phyloP scores from a whole-genome alignment of 768 basidiomycete genomes.

The Suillus fuscotomentosus region DNA sequence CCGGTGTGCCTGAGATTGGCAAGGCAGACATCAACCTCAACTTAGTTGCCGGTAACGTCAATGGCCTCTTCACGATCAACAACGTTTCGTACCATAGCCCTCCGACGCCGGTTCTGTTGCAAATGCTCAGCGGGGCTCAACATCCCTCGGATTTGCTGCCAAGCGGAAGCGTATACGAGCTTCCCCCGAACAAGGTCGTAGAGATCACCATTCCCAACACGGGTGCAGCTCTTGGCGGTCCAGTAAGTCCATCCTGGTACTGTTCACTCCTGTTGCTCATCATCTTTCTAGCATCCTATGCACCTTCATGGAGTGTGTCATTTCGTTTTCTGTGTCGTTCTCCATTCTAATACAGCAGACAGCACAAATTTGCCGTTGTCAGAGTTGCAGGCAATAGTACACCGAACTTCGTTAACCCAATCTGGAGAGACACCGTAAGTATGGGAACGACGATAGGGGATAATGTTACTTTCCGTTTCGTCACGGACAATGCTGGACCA shows the following conservation, averaged over 20 bases:
- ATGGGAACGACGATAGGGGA: slow-evolving; percentile 30
- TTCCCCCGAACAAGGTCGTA: slow-evolving; percentile 46
- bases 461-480: slow-evolving; percentile 56
- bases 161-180: slow-evolving; percentile 41
- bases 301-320: slow-evolving; percentile 39
- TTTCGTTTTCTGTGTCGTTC: not conserved
- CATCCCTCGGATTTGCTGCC: slow-evolving; percentile 53
- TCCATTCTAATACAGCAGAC: not conserved
- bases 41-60: slow-evolving; percentile 18
- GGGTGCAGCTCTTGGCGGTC: slow-evolving; percentile 28
- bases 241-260: slow-evolving; percentile 18
- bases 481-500: slow-evolving; percentile 65
- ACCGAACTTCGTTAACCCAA: slow-evolving; percentile 37
- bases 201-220: slow-evolving; percentile 46
- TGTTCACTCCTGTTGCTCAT: not conserved
- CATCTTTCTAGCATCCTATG: slow-evolving; percentile 32
- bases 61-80: slow-evolving; percentile 27
- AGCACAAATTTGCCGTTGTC: slow-evolving; percentile 42
- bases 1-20: slow-evolving; percentile 30
- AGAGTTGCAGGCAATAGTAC: slow-evolving; percentile 30
- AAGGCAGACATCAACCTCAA: slow-evolving; percentile 32
- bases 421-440: slow-evolving; percentile 33
- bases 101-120: slow-evolving; percentile 51
- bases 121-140: slow-evolving; percentile 54
- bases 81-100: slow-evolving; percentile 37